These are phyloP conservation scores for Mycena sp. DNA, from an alignment of 1,284 basidiomycete species.

Conservation along the genomic window DNA sequence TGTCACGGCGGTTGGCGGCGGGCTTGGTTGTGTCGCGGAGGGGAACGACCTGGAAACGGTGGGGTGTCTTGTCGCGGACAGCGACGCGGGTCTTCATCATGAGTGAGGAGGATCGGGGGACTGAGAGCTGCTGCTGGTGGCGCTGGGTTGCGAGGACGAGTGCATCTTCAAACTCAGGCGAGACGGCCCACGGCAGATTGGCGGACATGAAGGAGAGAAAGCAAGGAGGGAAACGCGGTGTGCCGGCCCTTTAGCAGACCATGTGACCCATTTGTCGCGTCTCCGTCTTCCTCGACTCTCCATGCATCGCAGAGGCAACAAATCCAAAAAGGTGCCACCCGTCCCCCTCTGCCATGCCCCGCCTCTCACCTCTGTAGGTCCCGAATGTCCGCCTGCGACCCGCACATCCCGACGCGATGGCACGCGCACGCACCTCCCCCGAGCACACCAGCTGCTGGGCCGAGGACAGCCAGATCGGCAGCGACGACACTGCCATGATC, in stretches of 20 bases:
- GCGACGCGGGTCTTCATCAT: constrained; percentile 56
- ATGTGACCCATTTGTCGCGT: too few species aligned
- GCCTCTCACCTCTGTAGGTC: constrained; percentile 54
- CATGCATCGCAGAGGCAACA: constrained; percentile 37
- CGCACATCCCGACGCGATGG: constrained; percentile 51
- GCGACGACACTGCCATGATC: constrained; percentile 56
- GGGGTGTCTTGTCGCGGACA: constrained; percentile 51
- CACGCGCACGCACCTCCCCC: constrained; percentile 35
- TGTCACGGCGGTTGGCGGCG: constrained; percentile 8
- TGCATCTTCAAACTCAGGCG: constrained; percentile 30
- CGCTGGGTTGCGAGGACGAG: constrained; percentile 27
- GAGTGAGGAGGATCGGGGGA: constrained; percentile 30
- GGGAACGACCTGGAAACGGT: constrained; percentile 53
- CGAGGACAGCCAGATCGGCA: constrained; percentile 51
- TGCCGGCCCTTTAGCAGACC: too few species aligned
- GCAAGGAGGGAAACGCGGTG: too few species aligned
- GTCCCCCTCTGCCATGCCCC: neutral
- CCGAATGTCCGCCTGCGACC: constrained; percentile 82
- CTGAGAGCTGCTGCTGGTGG: constrained; percentile 18
- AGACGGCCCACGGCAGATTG: constrained; percentile 26
- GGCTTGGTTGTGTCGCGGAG: constrained; percentile 43
- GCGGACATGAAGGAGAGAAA: too few species aligned
- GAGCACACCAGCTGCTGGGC: constrained; percentile 36
- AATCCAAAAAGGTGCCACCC: constrained; percentile 42
- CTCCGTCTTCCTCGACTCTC: too few species aligned